phyloP scores from a whole-genome alignment of 2,329 filamentous ascomycete genomes.

The Aureobasidium sp. region DNA sequence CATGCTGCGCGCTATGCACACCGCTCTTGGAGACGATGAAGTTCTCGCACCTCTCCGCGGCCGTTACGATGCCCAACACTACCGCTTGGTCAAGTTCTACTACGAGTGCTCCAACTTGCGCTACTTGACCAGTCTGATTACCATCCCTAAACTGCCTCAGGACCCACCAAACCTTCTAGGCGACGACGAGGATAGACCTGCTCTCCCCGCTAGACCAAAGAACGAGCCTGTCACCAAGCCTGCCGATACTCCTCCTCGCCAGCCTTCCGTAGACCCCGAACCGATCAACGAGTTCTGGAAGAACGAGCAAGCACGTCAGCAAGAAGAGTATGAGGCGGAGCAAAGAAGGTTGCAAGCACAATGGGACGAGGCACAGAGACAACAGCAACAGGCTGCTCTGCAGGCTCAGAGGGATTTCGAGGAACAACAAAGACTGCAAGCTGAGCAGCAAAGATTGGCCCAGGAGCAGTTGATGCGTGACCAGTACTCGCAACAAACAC shows the following conservation, averaged over 20 bases:
- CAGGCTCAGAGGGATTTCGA: constrained; percentile 94
- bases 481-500: constrained; percentile 87
- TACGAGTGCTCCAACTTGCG: constrained; percentile 98
- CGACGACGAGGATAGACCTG: constrained; percentile 77
- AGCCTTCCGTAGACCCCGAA: constrained; percentile 73
- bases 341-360: constrained; percentile 82
- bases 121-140: constrained; percentile 93
- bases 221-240: constrained; percentile 62
- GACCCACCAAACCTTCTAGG: constrained; percentile 83
- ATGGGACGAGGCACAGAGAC: constrained; percentile 71
- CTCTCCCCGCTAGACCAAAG: constrained; percentile 67
- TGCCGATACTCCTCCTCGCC: constrained; percentile 58
- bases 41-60: constrained; percentile 80
- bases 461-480: constrained; percentile 85
- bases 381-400: constrained; percentile 74
- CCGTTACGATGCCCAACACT: constrained; percentile 91
- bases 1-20: constrained; percentile 98
- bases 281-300: constrained; percentile 99
- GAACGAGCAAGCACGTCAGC: constrained; percentile 80
- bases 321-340: constrained; percentile 91
- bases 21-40: constrained; percentile 83
- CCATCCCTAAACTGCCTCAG: constrained; percentile 89
- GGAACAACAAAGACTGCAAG: constrained; percentile 79
- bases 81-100: constrained; percentile 94
- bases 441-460: constrained; percentile 82